Base-by-base conservation (phyloP, 148 eudicot species). In the Fagopyrum homotropicum region DNA sequence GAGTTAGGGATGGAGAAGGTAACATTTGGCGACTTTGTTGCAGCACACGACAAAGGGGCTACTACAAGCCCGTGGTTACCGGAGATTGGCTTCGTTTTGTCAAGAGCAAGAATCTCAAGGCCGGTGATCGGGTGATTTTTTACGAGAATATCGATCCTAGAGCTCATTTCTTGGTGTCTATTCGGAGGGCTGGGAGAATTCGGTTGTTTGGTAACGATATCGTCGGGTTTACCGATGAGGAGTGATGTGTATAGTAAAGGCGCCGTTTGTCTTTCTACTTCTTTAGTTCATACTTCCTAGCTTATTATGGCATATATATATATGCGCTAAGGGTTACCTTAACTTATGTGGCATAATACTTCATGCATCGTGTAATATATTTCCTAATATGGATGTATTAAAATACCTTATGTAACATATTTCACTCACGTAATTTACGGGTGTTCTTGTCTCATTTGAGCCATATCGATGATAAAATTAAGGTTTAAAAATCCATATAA, bases 21-120 rank as follows among this genome's bases (percentile, higher is more conserved):
- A 45, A 17, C 1, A 17, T 66, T 4, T 66, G 71, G 71, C 1
- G 3, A 5, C 8, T 66, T 9, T 43, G 46, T 66, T 66, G 71
- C n/a, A 66, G 71, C 19, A 66, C 71, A 0, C 71, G 71, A 15
- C 71, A 66, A 2, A 66, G 45, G 19, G 71, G 71, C 14, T 66
- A 66, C 46, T 66, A 40, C 45, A 66, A 66, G 22, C 71, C 71
- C 3, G 71, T 66, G 0, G 9, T 66, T 46, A 15, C 47, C 4
- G 71, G 71, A 6, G 71, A 66, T 9, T 66, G 71, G 71, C 71
- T 66, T 43, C 47, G 71, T 0, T 66, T 66, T 6, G 71, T 66
- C 7, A 15, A 66, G 46, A 35, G 46, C 71, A 66, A 66, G 71
- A 43, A 6, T 15, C 71, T 66, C 19, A 66, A 3, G 19, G 47